These are phyloP conservation scores for Alternaria tenuissima DNA, from an alignment of 2,329 filamentous ascomycete species.

Conservation along the genomic window DNA sequence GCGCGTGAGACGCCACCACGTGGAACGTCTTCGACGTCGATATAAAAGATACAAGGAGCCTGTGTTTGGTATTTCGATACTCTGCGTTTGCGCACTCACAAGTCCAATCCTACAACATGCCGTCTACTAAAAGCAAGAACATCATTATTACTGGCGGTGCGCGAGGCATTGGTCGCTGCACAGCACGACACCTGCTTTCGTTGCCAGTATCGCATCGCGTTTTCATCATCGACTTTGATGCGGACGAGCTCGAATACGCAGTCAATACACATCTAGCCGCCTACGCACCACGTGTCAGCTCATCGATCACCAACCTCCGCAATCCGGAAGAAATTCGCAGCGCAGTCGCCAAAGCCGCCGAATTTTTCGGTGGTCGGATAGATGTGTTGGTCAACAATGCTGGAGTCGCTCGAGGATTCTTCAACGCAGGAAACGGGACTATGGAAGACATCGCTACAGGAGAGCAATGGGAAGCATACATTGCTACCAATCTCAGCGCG, in stretches of 20 bases:
- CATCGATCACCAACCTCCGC: conserved; percentile 50
- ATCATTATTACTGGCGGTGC: conserved; percentile 53
- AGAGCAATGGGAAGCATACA: conserved; percentile 36
- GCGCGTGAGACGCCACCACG: conserved; percentile 9
- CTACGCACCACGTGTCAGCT: conserved; percentile 38
- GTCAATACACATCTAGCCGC: conserved; percentile 42
- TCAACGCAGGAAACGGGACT: conserved; percentile 32
- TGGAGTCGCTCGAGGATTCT: conserved; percentile 34
- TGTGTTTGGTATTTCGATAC: not conserved
- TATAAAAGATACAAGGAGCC: not conserved
- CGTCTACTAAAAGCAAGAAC: conserved; percentile 32
- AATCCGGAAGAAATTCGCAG: conserved; percentile 37
- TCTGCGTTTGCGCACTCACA: not conserved
- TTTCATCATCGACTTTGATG: conserved; percentile 56
- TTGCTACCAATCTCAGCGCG: conserved; percentile 32
- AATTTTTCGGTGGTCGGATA: conserved; percentile 47
- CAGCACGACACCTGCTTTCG: conserved; percentile 53
- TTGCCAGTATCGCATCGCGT: conserved; percentile 51
- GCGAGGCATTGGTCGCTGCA: conserved; percentile 55
- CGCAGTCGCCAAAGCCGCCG: conserved; percentile 47
- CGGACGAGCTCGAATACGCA: conserved; percentile 45
- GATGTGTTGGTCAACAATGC: conserved; percentile 46
- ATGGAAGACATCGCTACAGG: conserved; percentile 34
- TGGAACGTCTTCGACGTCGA: not conserved
- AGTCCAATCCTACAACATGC: conserved; percentile 17